phyloP scores from a whole-genome alignment of 2,329 filamentous ascomycete genomes.

The Diplodia intermedia region DNA sequence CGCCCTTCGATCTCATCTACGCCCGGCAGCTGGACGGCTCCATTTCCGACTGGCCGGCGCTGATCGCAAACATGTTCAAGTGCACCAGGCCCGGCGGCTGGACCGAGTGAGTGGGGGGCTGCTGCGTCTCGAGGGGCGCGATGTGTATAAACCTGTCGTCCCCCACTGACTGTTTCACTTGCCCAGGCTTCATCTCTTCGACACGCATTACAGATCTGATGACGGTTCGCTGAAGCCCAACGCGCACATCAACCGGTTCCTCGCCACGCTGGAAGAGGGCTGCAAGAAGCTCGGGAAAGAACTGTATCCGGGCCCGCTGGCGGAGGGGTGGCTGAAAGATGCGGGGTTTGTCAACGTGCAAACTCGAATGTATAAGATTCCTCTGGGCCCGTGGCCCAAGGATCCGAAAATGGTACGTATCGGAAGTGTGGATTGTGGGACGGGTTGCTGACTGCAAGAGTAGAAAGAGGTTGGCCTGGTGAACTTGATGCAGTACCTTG shows the following conservation, averaged over 20 bases:
- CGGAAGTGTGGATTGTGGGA: background rate
- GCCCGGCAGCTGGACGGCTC: constrained; percentile 58
- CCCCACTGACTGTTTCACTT: background rate
- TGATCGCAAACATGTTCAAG: constrained; percentile 54
- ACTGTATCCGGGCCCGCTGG: constrained; percentile 41
- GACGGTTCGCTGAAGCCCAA: constrained; percentile 43
- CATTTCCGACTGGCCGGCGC: constrained; percentile 60
- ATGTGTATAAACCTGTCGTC: too few species aligned
- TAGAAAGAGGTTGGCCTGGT: constrained; percentile 34
- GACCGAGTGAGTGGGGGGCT: constrained; percentile 46
- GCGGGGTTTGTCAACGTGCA: constrained; percentile 55
- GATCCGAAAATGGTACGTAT: constrained; percentile 35
- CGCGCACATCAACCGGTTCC: constrained; percentile 22
- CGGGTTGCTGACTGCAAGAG: background rate
- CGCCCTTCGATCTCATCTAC: constrained; percentile 65
- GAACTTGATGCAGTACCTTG: constrained; percentile 52
- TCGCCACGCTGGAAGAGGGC: constrained; percentile 15
- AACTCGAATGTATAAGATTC: constrained; percentile 41
- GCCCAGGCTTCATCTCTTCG: constrained; percentile 51
- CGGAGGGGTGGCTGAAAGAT: constrained; percentile 46
- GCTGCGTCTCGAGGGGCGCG: too few species aligned
- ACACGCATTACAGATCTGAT: constrained; percentile 49
- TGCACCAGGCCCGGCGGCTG: constrained; percentile 53
- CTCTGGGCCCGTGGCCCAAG: constrained; percentile 41
- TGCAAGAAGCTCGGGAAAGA: constrained; percentile 34